Percentiles rank a stretch among this genome's conserved stretches.
Evolutionary conservation across 106 monocot genomes (phyloP).

Genomic region (Apostasia ramifera): DNA sequence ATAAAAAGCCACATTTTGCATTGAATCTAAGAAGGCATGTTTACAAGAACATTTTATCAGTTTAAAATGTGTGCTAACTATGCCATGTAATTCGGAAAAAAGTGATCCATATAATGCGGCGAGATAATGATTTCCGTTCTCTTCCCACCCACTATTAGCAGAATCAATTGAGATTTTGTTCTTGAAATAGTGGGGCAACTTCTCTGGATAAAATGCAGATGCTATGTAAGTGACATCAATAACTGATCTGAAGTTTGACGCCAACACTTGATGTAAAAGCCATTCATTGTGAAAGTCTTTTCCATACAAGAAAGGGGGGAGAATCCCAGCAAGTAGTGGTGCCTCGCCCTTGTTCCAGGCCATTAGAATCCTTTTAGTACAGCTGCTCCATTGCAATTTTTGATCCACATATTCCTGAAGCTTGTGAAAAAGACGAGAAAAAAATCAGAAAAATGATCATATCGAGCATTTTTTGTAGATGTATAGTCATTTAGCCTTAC

Average conservation of each 20-base stretch:
- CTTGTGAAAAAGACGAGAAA: constrained; percentile 32
- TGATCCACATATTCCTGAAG: constrained; percentile 39
- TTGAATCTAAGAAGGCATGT: constrained; percentile 33
- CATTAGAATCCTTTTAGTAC: constrained; percentile 47
- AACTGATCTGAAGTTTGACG: constrained; percentile 63
- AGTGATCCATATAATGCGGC: constrained; percentile 77
- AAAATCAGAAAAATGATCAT: background rate
- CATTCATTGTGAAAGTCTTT: constrained; percentile 69
- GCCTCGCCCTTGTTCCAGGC: constrained; percentile 69
- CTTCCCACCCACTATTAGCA: constrained; percentile 36
- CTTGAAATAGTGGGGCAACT: constrained; percentile 6
- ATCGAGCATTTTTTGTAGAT: background rate
- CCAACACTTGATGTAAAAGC: constrained; percentile 66
- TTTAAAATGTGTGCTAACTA: constrained; percentile 7
- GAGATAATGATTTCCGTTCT: constrained; percentile 50
- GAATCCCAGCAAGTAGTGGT: constrained; percentile 51
- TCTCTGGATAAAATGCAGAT: constrained; percentile 49
- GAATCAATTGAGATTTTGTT: background rate
- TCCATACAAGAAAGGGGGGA: constrained; percentile 78
- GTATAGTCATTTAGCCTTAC: constrained; percentile 25
- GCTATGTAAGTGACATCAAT: constrained; percentile 57
- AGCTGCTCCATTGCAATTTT: constrained; percentile 20
- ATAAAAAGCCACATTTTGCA: constrained; percentile 10
- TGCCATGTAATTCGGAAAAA: constrained; percentile 24
- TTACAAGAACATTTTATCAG: constrained; percentile 38